These are phyloP conservation scores for Spathaspora boniae DNA, from an alignment of 805 yeast genomes.

Conservation along the genomic window DNA sequence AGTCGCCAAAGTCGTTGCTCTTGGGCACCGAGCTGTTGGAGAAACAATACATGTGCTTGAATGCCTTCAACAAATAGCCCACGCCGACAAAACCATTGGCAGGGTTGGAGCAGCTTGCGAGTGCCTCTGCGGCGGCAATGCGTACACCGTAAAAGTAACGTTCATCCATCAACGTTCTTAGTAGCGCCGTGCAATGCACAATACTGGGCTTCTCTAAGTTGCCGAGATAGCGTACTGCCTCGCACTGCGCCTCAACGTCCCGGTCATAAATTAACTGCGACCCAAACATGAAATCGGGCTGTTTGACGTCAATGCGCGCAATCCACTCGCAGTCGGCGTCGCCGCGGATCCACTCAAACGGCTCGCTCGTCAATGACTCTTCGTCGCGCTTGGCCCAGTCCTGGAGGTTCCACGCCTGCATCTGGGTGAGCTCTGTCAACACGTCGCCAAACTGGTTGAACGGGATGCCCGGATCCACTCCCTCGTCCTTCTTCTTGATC, in stretches of 20 bases:
- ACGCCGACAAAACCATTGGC: constrained; percentile 69
- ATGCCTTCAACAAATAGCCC: constrained; percentile 66
- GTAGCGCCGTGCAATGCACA: constrained; percentile 70
- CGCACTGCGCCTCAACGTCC: constrained; percentile 93
- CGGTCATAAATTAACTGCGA: constrained; percentile 92
- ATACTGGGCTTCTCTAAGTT: constrained; percentile 52
- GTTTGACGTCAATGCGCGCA: constrained; percentile 72
- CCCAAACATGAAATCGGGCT: constrained; percentile 92
- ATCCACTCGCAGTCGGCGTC: constrained; percentile 99
- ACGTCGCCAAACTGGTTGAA: constrained; percentile 71
- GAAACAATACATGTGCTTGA: constrained; percentile 70
- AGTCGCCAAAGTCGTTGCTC: constrained; percentile 77
- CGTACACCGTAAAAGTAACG: constrained; percentile 89
- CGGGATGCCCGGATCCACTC: constrained; percentile 33
- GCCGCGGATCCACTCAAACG: constrained; percentile 96
- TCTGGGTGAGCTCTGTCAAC: constrained; percentile 56
- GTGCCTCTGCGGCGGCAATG: constrained; percentile 77
- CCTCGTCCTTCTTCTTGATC: constrained; percentile 57
- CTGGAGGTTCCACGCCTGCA: constrained; percentile 65
- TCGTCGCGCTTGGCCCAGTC: constrained; percentile 73
- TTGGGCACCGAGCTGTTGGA: constrained; percentile 58
- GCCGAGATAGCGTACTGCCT: constrained; percentile 73
- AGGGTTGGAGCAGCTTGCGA: constrained; percentile 63
- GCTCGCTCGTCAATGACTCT: constrained; percentile 68
- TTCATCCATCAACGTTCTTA: constrained; percentile 77